Evolutionary conservation across 2,329 filamentous ascomycete genomes (phyloP).

Genomic region (Cucurbitaria berberidis): DNA sequence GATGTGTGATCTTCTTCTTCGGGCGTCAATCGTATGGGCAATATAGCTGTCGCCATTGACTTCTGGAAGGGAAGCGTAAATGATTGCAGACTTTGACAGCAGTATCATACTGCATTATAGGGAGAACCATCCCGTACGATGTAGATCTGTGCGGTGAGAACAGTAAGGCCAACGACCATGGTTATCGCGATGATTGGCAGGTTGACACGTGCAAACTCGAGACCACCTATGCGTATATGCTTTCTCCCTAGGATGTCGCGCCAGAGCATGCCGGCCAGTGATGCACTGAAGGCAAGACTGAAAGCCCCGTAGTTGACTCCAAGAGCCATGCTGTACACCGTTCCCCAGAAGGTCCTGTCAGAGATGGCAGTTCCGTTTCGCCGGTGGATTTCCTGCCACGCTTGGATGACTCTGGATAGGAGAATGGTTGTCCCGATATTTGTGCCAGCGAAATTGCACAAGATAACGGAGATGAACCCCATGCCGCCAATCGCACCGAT

Average conservation of each 20-base stretch:
- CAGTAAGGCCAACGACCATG: conserved; percentile 68
- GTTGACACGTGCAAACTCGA: conserved; percentile 73
- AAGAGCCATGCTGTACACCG: conserved; percentile 75
- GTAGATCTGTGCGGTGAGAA: conserved; percentile 69
- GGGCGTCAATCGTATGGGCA: too few species aligned
- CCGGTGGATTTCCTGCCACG: conserved; percentile 68
- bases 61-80: too few species aligned
- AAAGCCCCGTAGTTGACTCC: conserved; percentile 79
- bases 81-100: too few species aligned
- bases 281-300: conserved; percentile 73
- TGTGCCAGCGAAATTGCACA: conserved; percentile 78
- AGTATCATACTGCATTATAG: conserved; percentile 5
- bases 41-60: too few species aligned
- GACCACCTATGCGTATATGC: conserved; percentile 67
- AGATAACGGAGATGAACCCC: conserved; percentile 72
- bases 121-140: conserved; percentile 53
- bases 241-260: conserved; percentile 72
- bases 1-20: too few species aligned
- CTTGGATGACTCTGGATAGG: conserved; percentile 71
- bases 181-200: conserved; percentile 72
- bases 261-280: conserved; percentile 74
- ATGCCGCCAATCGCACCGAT: conserved; percentile 73
- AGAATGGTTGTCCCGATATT: conserved; percentile 80
- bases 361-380: conserved; percentile 58
- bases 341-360: conserved; percentile 73